A percentile compares a stretch with the other conserved stretches of the same genome.
phyloP scores from a whole-genome alignment of 345 rosid genomes.

The Mercurialis annua region DNA sequence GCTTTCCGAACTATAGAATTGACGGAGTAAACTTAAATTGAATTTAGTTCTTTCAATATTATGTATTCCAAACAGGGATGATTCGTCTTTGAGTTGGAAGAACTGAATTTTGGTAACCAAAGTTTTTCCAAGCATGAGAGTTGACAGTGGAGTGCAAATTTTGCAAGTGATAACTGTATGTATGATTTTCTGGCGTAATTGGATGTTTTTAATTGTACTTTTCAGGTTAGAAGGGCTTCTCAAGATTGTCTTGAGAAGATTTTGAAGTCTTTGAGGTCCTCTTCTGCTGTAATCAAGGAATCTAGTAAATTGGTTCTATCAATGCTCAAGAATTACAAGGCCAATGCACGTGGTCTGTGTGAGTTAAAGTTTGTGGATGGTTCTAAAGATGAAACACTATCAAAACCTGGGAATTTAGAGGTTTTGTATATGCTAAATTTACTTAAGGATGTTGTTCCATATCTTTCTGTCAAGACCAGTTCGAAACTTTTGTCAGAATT shows the following conservation, averaged over 20 bases:
- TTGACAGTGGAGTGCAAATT: no score
- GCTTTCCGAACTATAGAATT: no score
- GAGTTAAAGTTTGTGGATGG: conserved; percentile 34
- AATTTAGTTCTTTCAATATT: no score
- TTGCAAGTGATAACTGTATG: no score
- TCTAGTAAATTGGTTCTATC: conserved; percentile 58
- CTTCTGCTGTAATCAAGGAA: conserved; percentile 49
- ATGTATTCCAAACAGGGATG: no score
- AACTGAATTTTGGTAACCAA: no score
- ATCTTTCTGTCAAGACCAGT: conserved; percentile 48
- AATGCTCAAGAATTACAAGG: conserved; percentile 40
- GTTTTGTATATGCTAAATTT: conserved; percentile 72
- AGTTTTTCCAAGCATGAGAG: no score
- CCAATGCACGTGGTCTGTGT: conserved; percentile 32
- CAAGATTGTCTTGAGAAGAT: conserved; percentile 71
- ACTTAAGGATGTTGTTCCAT: conserved; percentile 51
- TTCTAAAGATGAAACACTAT: conserved; percentile 37
- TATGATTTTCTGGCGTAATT: not conserved
- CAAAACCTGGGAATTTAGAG: conserved; percentile 52
- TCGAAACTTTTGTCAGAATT: conserved; percentile 46
- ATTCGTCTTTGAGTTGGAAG: no score
- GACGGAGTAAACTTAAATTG: no score
- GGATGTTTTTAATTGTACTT: not conserved
- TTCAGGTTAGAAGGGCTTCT: conserved; percentile 73
- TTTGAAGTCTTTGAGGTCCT: conserved; percentile 42